Evolutionary conservation across 2,329 filamentous ascomycete genomes (phyloP).

Genomic region (Scytalidium lignicola): DNA sequence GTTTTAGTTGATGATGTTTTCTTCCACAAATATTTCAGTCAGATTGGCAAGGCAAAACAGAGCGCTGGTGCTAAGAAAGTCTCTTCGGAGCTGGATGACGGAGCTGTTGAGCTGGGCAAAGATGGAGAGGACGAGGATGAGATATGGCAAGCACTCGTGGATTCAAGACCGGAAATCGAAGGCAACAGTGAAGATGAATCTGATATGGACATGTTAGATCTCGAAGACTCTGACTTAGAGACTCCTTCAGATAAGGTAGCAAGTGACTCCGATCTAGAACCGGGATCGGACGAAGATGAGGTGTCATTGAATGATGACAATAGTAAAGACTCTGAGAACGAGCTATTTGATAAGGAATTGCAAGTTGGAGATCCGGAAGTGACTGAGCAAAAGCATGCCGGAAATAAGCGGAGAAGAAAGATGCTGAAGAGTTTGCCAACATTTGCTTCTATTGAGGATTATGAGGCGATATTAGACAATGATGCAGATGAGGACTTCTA

Average conservation of each 20-base stretch:
- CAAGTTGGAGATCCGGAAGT: slow-evolving; percentile 26
- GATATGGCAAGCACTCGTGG: slow-evolving; percentile 87
- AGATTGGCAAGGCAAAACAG: slow-evolving; percentile 58
- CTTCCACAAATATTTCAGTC: slow-evolving; percentile 95
- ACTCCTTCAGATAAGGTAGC: slow-evolving; percentile 23
- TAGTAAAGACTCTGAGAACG: slow-evolving; percentile 6
- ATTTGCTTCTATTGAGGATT: slow-evolving; percentile 92
- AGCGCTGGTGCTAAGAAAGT: slow-evolving; percentile 51
- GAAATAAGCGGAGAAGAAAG: slow-evolving; percentile 61
- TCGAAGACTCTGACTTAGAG: slow-evolving; percentile 42
- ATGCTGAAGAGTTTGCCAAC: slow-evolving; percentile 85
- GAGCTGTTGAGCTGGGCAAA: slow-evolving; percentile 32
- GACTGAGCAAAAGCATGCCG: slow-evolving; percentile 34
- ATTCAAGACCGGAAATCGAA: slow-evolving; percentile 72
- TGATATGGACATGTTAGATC: slow-evolving; percentile 43
- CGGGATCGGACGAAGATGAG: slow-evolving; percentile 46
- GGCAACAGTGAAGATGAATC: slow-evolving; percentile 53
- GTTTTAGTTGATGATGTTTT: slow-evolving; percentile 91
- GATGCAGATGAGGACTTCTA: slow-evolving; percentile 51
- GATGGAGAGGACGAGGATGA: slow-evolving; percentile 69
- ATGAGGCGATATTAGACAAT: slow-evolving; percentile 74
- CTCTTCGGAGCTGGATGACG: slow-evolving; percentile 37
- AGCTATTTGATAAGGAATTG: slow-evolving; percentile 30
- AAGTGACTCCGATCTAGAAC: slow-evolving; percentile 32
- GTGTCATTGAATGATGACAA: slow-evolving; percentile 44